These are phyloP conservation scores for Candida coleopterorum DNA, from an alignment of 805 yeast genomes.

Conservation along the genomic window DNA sequence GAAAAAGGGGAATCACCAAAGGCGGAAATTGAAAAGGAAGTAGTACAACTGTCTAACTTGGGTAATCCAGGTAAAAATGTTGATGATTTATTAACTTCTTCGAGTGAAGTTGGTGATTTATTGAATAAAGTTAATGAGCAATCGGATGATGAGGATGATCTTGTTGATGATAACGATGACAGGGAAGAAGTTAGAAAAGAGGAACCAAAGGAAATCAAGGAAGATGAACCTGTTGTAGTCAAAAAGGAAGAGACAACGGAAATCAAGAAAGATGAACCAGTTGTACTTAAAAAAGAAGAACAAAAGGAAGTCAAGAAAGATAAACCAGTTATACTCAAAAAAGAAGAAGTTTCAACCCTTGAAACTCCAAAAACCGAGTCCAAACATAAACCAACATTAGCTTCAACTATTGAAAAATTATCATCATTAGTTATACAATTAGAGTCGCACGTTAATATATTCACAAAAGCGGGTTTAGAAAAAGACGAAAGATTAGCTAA, in stretches of 20 bases:
- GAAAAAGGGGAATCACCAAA: constrained; percentile 9
- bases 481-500: constrained; percentile 59
- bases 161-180: constrained; percentile 14
- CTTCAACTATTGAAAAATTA: constrained; percentile 66
- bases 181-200: constrained; percentile 10
- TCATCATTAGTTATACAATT: constrained; percentile 53
- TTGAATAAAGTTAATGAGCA: constrained; percentile 35
- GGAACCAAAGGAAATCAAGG: constrained; percentile 8
- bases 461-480: constrained; percentile 51
- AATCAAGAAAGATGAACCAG: constrained; percentile 16
- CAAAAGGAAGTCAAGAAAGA: neutral
- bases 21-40: constrained; percentile 4
- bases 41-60: constrained; percentile 7
- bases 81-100: constrained; percentile 35
- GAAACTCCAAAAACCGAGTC: constrained; percentile 2
- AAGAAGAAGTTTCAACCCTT: neutral
- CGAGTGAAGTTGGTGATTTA: constrained; percentile 30
- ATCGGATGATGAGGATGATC: constrained; percentile 35
- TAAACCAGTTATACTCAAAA: neutral
- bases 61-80: constrained; percentile 19
- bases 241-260: constrained; percentile 6
- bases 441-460: constrained; percentile 49
- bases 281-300: neutral
- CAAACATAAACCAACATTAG: constrained; percentile 54
- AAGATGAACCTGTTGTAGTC: constrained; percentile 3